Conservation (phyloP, 192 early-diverging fungal species). For the Umbelopsis sp. region DNA sequence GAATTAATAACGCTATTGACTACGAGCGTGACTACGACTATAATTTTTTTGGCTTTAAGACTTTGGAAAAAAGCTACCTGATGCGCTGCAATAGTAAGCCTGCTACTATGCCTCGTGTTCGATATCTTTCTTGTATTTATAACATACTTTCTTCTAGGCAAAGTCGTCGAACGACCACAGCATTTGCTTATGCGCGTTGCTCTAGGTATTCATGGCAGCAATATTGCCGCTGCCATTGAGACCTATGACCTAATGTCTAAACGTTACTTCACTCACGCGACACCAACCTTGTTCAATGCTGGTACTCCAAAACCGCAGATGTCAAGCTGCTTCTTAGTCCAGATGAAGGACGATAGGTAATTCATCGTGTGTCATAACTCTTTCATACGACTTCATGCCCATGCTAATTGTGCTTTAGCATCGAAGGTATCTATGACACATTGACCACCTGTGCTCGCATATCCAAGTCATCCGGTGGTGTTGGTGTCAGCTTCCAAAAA, state of each 20-base stretch:
- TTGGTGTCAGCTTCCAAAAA: conserved; percentile 94
- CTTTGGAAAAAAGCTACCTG: conserved; percentile 91
- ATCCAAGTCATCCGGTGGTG: conserved; percentile 94
- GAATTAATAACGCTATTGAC: conserved; percentile 84
- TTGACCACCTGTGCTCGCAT: conserved; percentile 94
- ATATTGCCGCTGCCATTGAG: conserved; percentile 85
- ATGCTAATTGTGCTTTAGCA: conserved; percentile 37
- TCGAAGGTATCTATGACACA: conserved; percentile 98
- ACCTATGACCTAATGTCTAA: conserved; percentile 92
- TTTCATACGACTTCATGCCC: neutral
- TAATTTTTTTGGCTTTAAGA: conserved; percentile 99
- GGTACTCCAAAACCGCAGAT: conserved; percentile 96
- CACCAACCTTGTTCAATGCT: conserved; percentile 96
- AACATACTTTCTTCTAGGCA: neutral
- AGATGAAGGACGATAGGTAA: conserved; percentile 87
- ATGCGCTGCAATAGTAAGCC: conserved; percentile 73
- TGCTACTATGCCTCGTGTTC: neutral
- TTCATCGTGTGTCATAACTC: neutral
- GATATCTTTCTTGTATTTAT: neutral
- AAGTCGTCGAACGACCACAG: conserved; percentile 90
- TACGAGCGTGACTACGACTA: conserved; percentile 95
- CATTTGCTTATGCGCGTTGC: conserved; percentile 98
- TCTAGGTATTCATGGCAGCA: conserved; percentile 93
- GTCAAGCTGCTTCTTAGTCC: conserved; percentile 91
- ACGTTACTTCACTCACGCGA: conserved; percentile 96